Evolutionary conservation across 257 asterid species (phyloP).

Genomic region (Lycium barbarum): DNA sequence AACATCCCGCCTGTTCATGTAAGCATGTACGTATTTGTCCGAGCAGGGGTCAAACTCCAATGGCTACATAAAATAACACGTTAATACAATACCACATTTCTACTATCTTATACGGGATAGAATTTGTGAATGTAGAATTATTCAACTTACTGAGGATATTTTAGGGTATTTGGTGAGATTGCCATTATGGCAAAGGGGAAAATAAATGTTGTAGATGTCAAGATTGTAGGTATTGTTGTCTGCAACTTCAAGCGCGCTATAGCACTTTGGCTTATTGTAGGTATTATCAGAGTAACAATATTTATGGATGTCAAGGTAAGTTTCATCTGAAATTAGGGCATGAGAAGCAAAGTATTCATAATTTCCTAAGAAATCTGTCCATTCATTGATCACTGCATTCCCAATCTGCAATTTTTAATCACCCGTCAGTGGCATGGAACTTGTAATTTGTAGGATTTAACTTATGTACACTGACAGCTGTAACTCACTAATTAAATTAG

Average conservation of each 20-base stretch:
- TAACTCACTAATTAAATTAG: background rate
- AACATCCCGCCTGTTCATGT: conserved; percentile 8
- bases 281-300: background rate
- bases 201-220: conserved; percentile 27
- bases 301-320: background rate
- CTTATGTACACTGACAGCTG: background rate
- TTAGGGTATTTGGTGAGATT: conserved; percentile 22
- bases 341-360: conserved; percentile 33
- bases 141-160: background rate
- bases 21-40: background rate
- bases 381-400: conserved; percentile 33
- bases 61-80: background rate
- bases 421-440: too few species aligned
- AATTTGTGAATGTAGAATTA: background rate
- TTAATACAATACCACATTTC: background rate
- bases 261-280: background rate
- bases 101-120: background rate
- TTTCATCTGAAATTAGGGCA: conserved; percentile 39
- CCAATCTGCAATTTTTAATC: conserved; percentile 34
- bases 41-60: conserved; percentile 14
- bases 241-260: background rate
- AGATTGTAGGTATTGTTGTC: background rate
- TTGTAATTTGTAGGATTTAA: background rate
- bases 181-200: background rate
- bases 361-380: background rate